phyloP scores from a whole-genome alignment of 768 basidiomycete genomes.

The Cystofilobasidium macerans region DNA sequence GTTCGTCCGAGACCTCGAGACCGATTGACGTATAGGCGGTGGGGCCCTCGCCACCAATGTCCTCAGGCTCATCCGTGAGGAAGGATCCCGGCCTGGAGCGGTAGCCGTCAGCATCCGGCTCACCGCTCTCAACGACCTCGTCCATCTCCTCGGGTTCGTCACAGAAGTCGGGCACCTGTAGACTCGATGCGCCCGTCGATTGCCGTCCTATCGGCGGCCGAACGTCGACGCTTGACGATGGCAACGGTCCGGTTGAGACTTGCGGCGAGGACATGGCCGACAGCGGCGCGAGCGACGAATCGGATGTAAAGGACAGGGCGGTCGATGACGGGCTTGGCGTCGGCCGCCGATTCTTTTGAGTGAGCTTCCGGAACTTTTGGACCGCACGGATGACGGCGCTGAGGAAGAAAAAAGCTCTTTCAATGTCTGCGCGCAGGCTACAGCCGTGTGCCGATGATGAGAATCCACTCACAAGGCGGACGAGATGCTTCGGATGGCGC shows the following conservation, averaged over 20 bases:
- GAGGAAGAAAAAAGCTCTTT: not conserved
- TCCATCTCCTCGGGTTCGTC: conserved; percentile 8
- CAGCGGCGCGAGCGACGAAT: not conserved
- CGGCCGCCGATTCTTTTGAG: not conserved
- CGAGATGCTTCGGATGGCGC: conserved; percentile 33
- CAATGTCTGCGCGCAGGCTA: too few relatives aligned
- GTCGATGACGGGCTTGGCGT: conserved; percentile 27
- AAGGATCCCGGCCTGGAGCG: not conserved
- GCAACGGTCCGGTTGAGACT: not conserved
- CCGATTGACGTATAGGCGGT: not conserved
- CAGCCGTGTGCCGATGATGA: not conserved
- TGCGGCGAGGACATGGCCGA: conserved; percentile 2
- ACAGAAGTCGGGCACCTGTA: not conserved
- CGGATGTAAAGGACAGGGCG: conserved; percentile 15
- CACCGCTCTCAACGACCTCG: not conserved
- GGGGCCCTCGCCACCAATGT: not conserved
- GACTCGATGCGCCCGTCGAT: not conserved
- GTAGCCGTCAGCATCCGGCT: too few relatives aligned
- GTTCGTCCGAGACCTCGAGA: conserved; percentile 13
- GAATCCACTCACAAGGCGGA: conserved; percentile 36
- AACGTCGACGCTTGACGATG: not conserved
- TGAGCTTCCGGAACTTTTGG: conserved; percentile 30
- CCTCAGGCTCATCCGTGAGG: conserved; percentile 6
- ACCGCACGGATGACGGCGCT: conserved; percentile 38
- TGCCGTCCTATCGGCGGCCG: not conserved